Evolutionary conservation across 1,139 yeast species (phyloP), one percentile per base, ranked within the genome.

Genomic region (Kluyveromyces marxianus): DNA sequence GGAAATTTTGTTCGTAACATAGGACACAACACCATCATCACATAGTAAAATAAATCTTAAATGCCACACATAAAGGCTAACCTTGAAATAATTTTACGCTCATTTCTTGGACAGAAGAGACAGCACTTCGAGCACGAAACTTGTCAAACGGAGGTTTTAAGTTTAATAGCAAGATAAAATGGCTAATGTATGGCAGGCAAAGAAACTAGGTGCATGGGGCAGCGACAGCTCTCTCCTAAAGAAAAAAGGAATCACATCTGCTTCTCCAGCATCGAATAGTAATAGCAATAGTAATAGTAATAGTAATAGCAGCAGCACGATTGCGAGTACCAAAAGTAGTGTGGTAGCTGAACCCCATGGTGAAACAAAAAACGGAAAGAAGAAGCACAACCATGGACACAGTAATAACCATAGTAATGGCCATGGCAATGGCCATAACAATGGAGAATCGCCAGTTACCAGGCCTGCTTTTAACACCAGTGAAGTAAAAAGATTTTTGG

Each of bases 391-490:
- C 35, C 10, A 8, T 6, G 6, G 6, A 25, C 25, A 10, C 25
- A 6, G 37, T 10, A 32, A 32, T 32, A 6, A 32, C 34, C 8
- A 6, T 21, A 32, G 14, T 21, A 10, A 10, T 32, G 34, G 31
- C 8, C 31, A 29, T 7, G 21, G 21, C 21, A 29, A 29, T 29
- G 7, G 8, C 31, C 31, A 29, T 7, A 29, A 7, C 8, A 29
- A 29, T 8, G 8, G 8, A 24, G 14, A n/a, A 26, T 4, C 21
- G 14, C 14, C 14, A n/a, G 39, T 3, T 46, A 31, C 33, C 46
- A 35, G 54, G 43, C 54, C 50, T 30, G 54, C 62, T 7, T 62
- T 54, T 46, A 62, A 61, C 46, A 45, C 60, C 39, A 56, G 56
- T 2, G 60, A 58, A 40, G 62, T 60, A 21, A 50, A 50, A n/a